Conservation (phyloP, 495 filamentous ascomycete genomes). For the Xanthoparmelia taractica region DNA sequence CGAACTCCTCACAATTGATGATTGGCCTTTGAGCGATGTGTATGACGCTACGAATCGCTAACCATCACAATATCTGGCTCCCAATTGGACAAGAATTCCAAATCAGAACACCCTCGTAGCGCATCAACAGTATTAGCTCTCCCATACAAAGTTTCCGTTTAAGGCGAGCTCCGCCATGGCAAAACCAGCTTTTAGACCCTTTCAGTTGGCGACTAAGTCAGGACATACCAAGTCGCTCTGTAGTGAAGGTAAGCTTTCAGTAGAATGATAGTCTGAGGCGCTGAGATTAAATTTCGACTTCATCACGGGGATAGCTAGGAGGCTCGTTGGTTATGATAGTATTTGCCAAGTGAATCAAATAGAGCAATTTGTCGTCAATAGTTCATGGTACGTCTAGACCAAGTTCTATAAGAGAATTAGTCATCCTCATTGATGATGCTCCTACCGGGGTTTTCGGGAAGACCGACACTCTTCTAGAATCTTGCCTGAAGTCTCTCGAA, state of each 20-base stretch:
- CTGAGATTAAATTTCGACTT: too few relatives aligned
- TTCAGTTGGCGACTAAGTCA: too few relatives aligned
- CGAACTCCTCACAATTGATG: background rate
- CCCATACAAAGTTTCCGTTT: background rate
- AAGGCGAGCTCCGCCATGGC: background rate
- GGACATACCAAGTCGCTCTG: too few relatives aligned
- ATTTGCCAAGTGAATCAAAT: too few relatives aligned
- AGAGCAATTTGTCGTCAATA: background rate
- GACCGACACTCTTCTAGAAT: background rate
- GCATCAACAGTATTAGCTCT: background rate
- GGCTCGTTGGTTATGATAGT: too few relatives aligned
- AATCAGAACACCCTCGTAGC: background rate
- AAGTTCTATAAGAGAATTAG: background rate
- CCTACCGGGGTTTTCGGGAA: background rate
- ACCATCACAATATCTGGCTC: too few relatives aligned
- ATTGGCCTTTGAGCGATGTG: too few relatives aligned
- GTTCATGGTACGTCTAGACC: background rate
- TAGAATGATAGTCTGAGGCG: too few relatives aligned
- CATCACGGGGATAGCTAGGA: too few relatives aligned
- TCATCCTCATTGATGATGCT: background rate
- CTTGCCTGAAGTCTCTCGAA: background rate
- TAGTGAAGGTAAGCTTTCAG: background rate
- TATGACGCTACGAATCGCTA: too few relatives aligned
- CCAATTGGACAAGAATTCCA: background rate
- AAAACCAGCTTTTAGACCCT: background rate